Evolutionary conservation across 192 early-diverging fungal species (phyloP).

Genomic region (Backusella luteola): DNA sequence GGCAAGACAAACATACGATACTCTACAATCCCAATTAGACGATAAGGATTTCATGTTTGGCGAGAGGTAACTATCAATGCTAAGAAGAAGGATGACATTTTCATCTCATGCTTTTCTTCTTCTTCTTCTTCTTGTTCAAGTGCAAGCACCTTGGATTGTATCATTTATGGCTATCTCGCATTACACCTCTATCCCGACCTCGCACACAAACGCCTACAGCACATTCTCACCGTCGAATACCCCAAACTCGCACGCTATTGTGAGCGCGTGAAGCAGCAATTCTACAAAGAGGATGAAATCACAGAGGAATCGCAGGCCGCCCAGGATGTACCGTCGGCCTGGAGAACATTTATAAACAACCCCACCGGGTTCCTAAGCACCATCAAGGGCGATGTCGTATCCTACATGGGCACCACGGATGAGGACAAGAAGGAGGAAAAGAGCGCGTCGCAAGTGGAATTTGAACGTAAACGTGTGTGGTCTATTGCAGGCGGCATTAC

Average conservation of each 20-base stretch:
- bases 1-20: conserved; percentile 63
- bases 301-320: conserved; percentile 26
- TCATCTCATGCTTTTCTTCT: neutral
- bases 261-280: conserved; percentile 52
- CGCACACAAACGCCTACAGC: conserved; percentile 62
- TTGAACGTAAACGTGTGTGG: conserved; percentile 53
- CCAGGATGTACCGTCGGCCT: conserved; percentile 40
- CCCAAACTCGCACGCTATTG: conserved; percentile 63
- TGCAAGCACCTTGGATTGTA: conserved; percentile 74
- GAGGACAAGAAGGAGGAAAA: conserved; percentile 21
- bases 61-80: conserved; percentile 41
- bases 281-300: conserved; percentile 28
- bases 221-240: conserved; percentile 66
- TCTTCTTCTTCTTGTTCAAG: conserved; percentile 18
- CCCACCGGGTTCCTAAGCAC: conserved; percentile 43
- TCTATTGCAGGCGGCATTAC: conserved; percentile 47
- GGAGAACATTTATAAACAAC: conserved; percentile 31
- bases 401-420: neutral
- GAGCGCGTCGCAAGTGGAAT: conserved; percentile 40
- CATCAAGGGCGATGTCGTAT: conserved; percentile 19
- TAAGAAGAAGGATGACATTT: neutral
- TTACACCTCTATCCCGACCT: conserved; percentile 74
- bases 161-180: conserved; percentile 84
- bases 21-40: conserved; percentile 71
- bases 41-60: conserved; percentile 84